Percentiles rank a stretch among this genome's conserved stretches.
These are phyloP conservation scores for Xylariaceae sp. DNA, from an alignment of 2,329 filamentous ascomycete species.

Conservation along the genomic window DNA sequence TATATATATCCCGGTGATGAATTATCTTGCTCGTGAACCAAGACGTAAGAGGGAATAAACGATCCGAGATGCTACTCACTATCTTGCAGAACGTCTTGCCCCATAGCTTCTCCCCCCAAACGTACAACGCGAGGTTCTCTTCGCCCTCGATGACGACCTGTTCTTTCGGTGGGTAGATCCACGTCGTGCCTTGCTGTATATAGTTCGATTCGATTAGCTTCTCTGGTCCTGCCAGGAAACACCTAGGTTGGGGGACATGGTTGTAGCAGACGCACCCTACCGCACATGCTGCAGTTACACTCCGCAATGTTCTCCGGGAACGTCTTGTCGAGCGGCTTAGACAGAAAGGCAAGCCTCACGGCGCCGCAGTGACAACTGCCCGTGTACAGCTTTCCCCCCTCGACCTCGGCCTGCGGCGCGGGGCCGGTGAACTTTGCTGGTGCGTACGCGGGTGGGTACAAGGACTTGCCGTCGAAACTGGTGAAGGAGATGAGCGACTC, in stretches of 20 bases:
- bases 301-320: conserved; percentile 39
- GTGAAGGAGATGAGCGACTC: neutral
- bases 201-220: conserved; percentile 2
- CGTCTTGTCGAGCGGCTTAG: conserved; percentile 46
- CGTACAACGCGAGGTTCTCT: conserved; percentile 45
- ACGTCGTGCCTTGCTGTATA: conserved; percentile 45
- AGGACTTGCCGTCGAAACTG: conserved; percentile 44
- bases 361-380: conserved; percentile 59
- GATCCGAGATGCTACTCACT: neutral
- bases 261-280: conserved; percentile 42
- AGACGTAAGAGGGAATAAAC: no score
- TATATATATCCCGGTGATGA: no score
- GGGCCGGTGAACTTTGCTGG: conserved; percentile 44
- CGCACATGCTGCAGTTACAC: conserved; percentile 57
- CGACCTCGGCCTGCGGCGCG: conserved; percentile 42
- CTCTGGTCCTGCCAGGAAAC: no score
- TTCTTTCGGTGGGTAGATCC: conserved; percentile 46
- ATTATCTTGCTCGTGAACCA: no score
- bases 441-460: conserved; percentile 40
- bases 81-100: conserved; percentile 52
- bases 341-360: conserved; percentile 47
- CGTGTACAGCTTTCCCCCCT: conserved; percentile 46
- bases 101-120: conserved; percentile 37
- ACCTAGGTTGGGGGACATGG: no score
- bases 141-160: conserved; percentile 46